Evolutionary conservation across 176 grass and related monocot genomes (phyloP), one percentile per base, ranked within the genome.

Genomic region (Panicum miliaceum): DNA sequence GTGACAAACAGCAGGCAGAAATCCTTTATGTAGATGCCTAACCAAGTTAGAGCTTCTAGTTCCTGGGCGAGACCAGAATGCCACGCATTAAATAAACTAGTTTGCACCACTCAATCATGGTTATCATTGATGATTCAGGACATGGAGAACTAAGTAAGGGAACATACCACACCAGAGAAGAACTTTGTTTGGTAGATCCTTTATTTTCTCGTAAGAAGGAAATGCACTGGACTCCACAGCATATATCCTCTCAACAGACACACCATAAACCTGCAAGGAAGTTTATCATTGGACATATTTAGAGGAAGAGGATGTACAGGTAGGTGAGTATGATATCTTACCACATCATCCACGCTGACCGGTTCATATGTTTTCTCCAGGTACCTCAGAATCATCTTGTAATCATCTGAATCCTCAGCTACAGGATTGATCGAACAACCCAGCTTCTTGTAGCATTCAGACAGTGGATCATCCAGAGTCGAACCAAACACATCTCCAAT

Each of bases 91-190:
- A 13, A 19, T 13, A 67, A 36, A 65, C 20, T n/a, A 14, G 2
- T 14, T 34, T 4, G 78, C 20, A n/a, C 29, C 20, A 47, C 19
- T 32, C n/a, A 36, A 8, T 12, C 15, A 76, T n/a, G 18, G 14
- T 19, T 42, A 76, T 6, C 19, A 52, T 16, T 53, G 2, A 13
- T 32, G 50, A 64, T 38, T 48, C 14, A 67, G 6, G 8, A 34
- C 23, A 46, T 5, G 2, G 46, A 54, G 50, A 45, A 37, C 4
- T 8, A 12, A 53, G 12, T 3, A 68, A 8, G 48, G 3, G 43
- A 26, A 68, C 96, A 4, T 90, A 95, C 89, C 96, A 95, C 93
- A 95, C 93, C 93, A 98, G 16, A 93, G 87, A 27, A 98, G 90
- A 66, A 93, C 50, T 83, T 98, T 98, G 65, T 98, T 95, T 4